phyloP scores from a whole-genome alignment of 1,139 yeast genomes.

The Torulaspora globosa region DNA sequence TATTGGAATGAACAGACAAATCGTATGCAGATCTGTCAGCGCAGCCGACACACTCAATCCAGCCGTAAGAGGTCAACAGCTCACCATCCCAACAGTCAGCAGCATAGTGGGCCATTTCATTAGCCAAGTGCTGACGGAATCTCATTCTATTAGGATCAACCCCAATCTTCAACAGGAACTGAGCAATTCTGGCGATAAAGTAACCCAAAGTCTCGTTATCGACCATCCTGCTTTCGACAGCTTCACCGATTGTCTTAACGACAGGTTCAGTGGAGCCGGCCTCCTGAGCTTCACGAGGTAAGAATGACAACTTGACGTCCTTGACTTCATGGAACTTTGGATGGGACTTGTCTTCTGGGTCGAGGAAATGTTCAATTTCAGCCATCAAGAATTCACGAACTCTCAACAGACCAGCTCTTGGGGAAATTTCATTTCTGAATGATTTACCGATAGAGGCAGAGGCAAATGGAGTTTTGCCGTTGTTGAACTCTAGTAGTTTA shows the following conservation, averaged over 20 bases:
- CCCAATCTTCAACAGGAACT: constrained; percentile 83
- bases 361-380: constrained; percentile 97
- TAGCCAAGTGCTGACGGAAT: constrained; percentile 97
- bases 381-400: constrained; percentile 99
- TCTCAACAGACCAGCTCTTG: constrained; percentile 94
- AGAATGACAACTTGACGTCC: constrained; percentile 67
- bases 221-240: constrained; percentile 80
- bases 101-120: constrained; percentile 99
- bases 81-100: constrained; percentile 99
- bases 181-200: constrained; percentile 88
- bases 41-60: constrained; percentile 99
- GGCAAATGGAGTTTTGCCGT: constrained; percentile 97
- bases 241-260: constrained; percentile 77
- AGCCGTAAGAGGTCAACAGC: constrained; percentile 89
- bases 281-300: constrained; percentile 84
- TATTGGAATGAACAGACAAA: constrained; percentile 89
- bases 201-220: constrained; percentile 97
- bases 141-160: constrained; percentile 78
- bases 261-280: constrained; percentile 70
- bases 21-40: constrained; percentile 99
- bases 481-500: constrained; percentile 91
- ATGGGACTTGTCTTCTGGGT: constrained; percentile 83
- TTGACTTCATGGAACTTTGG: constrained; percentile 71
- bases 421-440: constrained; percentile 97
- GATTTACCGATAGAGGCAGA: constrained; percentile 98